Evolutionary conservation across 805 yeast genomes (phyloP), one percentile per base, ranked within the genome.

Genomic region (Cyberlindnera samutprakarnensis): DNA sequence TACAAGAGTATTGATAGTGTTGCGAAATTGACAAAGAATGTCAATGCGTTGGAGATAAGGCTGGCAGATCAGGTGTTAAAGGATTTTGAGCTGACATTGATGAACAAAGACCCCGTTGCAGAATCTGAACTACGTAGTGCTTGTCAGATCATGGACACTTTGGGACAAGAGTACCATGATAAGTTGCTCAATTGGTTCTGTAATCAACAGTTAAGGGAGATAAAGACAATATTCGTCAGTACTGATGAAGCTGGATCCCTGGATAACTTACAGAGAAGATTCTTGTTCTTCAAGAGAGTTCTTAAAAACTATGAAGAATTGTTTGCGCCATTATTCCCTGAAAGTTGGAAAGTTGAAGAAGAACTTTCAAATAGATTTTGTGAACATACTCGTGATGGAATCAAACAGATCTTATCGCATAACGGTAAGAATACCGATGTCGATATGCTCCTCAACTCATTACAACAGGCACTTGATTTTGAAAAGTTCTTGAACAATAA

Each of bases 191-290:
- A 68, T 28, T 85, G 94, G 90, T 84, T 81, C 54, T 70, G 82
- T 38, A 72, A 70, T 35, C 65, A 65, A 19, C 76, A 80, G 40
- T 62, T 92, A 32, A 71, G 70, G 46, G 97, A 90, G 47, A 75
- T 90, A 27, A 69, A 69, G 22, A 61, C 73, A 15, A 85, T 92
- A 9, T 92, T 92, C 58, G 70, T 75, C 33, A 66, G 77, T 8
- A 67, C 75, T 11, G 96, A 87, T 46, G 98, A 92, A 57, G 98
- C 98, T 0, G 96, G 96, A 1, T 80, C 94, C 5, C 60, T 92
- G 38, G 98, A 92, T 37, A 92, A 92, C 55, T 58, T 92, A 31
- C 69, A 75, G 19, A 64, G 96, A 43, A 64, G 98, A 30, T 92
- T 75, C 53, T 71, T 87, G 20, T 90, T 81, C 53, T 83, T 85